phyloP scores from a whole-genome alignment of 306 rosid species.

The Citrullus colocynthis region DNA sequence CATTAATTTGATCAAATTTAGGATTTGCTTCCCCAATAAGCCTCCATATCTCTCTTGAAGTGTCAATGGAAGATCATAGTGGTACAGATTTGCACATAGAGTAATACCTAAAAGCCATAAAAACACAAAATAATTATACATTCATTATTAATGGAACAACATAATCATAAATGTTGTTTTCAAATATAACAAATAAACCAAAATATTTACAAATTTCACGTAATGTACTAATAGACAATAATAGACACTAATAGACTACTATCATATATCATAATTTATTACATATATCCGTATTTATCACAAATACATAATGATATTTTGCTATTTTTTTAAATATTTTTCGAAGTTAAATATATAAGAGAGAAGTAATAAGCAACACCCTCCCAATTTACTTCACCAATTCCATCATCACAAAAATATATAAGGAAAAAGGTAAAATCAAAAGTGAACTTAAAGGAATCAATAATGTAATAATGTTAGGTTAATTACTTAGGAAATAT shows the following conservation, averaged over 20 bases:
- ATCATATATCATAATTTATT: too few species aligned
- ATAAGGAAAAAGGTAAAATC: not conserved
- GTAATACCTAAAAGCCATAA: constrained; percentile 41
- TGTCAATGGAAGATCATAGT: constrained; percentile 82
- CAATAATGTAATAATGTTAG: too few species aligned
- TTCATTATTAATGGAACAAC: not conserved
- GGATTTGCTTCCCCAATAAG: constrained; percentile 45
- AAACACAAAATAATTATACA: not conserved
- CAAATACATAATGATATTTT: too few species aligned
- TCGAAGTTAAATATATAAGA: too few species aligned
- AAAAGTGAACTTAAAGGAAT: not conserved
- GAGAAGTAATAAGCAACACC: constrained; percentile 43
- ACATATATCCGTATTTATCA: too few species aligned
- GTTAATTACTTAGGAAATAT: constrained; percentile 61
- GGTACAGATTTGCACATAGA: constrained; percentile 84
- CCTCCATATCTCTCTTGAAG: constrained; percentile 69
- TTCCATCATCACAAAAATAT: constrained; percentile 43
- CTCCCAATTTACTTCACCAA: constrained; percentile 68
- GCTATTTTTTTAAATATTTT: too few species aligned
- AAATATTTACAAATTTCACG: too few species aligned
- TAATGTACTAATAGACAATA: too few species aligned
- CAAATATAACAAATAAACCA: too few species aligned
- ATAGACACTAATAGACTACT: too few species aligned
- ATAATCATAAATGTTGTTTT: not conserved
- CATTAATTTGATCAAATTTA: constrained; percentile 19